Evolutionary conservation across 2,329 filamentous ascomycete genomes (phyloP).

Genomic region (Alternaria sp.): DNA sequence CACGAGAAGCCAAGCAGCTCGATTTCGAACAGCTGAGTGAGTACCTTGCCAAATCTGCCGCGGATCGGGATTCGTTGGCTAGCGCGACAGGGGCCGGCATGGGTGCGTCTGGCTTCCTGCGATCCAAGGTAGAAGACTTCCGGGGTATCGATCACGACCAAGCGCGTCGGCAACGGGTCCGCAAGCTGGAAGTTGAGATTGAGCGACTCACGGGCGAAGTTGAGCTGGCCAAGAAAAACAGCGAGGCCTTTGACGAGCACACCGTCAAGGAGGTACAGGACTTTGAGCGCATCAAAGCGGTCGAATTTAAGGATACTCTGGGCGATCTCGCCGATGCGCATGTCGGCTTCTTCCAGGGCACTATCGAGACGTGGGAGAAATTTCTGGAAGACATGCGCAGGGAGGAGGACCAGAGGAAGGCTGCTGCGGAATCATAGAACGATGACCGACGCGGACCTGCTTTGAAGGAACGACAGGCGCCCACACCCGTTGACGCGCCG

Average conservation of each 20-base stretch:
- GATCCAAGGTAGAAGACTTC: slow-evolving; percentile 94
- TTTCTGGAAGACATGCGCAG: slow-evolving; percentile 90
- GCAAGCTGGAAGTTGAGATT: slow-evolving; percentile 90
- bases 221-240: slow-evolving; percentile 83
- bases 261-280: slow-evolving; percentile 91
- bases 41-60: slow-evolving; percentile 88
- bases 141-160: slow-evolving; percentile 96
- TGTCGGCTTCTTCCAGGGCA: slow-evolving; percentile 81
- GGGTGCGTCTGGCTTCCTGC: slow-evolving; percentile 84
- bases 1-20: slow-evolving; percentile 95
- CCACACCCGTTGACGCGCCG: background rate
- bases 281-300: slow-evolving; percentile 94
- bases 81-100: slow-evolving; percentile 69
- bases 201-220: slow-evolving; percentile 87
- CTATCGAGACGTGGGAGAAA: slow-evolving; percentile 83
- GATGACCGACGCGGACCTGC: background rate
- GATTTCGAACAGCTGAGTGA: slow-evolving; percentile 96
- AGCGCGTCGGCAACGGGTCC: slow-evolving; percentile 80
- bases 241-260: slow-evolving; percentile 94
- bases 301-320: slow-evolving; percentile 88
- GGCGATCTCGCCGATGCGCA: slow-evolving; percentile 84
- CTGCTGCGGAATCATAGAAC: slow-evolving; percentile 26
- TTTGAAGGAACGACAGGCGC: background rate
- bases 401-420: slow-evolving; percentile 55
- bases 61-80: slow-evolving; percentile 81